A percentile compares a stretch with the other conserved stretches of the same genome.
These are phyloP conservation scores for Rhododendron henanense DNA, from an alignment of 148 eudicot genomes.

Conservation along the genomic window DNA sequence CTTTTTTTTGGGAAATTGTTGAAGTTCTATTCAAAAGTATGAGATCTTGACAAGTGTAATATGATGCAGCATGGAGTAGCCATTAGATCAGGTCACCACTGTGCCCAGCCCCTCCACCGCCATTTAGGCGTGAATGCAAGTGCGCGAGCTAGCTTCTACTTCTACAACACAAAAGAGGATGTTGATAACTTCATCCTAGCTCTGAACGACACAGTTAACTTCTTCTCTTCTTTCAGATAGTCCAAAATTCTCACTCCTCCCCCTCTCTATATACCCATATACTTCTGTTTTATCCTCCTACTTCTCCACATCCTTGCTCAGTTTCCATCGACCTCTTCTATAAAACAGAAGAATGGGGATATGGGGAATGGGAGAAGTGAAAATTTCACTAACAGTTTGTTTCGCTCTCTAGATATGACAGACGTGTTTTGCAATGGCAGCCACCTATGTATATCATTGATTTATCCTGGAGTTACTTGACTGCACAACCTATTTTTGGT, in stretches of 20 bases:
- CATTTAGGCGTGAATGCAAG: slow-evolving; percentile 74
- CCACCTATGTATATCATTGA: not conserved
- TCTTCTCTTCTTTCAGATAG: slow-evolving; percentile 60
- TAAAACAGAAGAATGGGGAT: not conserved
- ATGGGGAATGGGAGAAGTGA: not conserved
- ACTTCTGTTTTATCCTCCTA: not conserved
- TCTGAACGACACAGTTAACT: slow-evolving; percentile 61
- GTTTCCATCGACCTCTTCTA: not conserved
- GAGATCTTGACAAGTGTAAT: not conserved
- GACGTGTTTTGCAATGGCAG: not conserved
- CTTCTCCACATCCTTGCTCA: not conserved
- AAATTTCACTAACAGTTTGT: not conserved
- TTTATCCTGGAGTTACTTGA: not conserved
- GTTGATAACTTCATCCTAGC: slow-evolving; percentile 63
- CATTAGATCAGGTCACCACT: slow-evolving; percentile 94
- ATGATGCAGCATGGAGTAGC: slow-evolving; percentile 81
- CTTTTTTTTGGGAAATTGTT: not conserved
- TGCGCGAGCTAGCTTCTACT: slow-evolving; percentile 86
- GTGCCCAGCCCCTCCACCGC: slow-evolving; percentile 95
- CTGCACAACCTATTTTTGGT: not conserved
- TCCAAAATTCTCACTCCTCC: not conserved
- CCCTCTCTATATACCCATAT: not conserved
- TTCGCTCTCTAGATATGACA: not conserved
- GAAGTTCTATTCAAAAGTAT: not conserved
- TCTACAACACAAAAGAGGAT: slow-evolving; percentile 91